Evolutionary conservation across 768 basidiomycete genomes (phyloP).

Genomic region (Leccinum incarnatum): DNA sequence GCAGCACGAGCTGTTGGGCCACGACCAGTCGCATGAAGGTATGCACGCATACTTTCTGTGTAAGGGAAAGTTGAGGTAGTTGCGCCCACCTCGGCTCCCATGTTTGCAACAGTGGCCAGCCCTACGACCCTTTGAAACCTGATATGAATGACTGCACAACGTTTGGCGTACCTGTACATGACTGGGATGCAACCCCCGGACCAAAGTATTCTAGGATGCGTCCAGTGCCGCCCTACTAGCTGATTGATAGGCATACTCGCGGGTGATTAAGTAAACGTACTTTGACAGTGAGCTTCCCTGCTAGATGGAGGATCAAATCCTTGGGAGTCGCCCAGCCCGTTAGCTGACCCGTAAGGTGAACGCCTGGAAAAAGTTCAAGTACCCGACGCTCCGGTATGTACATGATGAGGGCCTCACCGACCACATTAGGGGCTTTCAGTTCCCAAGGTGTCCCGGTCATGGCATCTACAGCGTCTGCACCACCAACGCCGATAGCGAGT

Average conservation of each 20-base stretch:
- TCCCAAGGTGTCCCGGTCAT: slow-evolving; percentile 99
- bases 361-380: slow-evolving; percentile 45
- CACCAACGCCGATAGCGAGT: slow-evolving; percentile 98
- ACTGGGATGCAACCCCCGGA: slow-evolving; percentile 82
- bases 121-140: slow-evolving; percentile 39
- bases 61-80: slow-evolving; percentile 99
- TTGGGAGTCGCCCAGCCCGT: slow-evolving; percentile 94
- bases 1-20: slow-evolving; percentile 83
- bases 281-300: slow-evolving; percentile 90
- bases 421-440: slow-evolving; percentile 83
- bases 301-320: slow-evolving; percentile 91
- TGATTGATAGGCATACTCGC: slow-evolving; percentile 1
- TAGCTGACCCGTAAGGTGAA: slow-evolving; percentile 85
- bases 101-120: slow-evolving; percentile 94
- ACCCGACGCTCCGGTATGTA: background rate
- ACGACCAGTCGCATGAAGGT: slow-evolving; percentile 88
- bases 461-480: slow-evolving; percentile 97
- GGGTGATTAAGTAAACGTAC: slow-evolving; percentile 44
- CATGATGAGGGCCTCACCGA: slow-evolving; percentile 47
- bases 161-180: slow-evolving; percentile 73
- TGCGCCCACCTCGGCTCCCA: slow-evolving; percentile 99
- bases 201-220: slow-evolving; percentile 97
- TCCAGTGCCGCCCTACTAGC: slow-evolving; percentile 84
- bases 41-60: slow-evolving; percentile 82
- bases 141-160: background rate